phyloP scores from a whole-genome alignment of 106 monocot species.

The Alisma plantagoaquatica region DNA sequence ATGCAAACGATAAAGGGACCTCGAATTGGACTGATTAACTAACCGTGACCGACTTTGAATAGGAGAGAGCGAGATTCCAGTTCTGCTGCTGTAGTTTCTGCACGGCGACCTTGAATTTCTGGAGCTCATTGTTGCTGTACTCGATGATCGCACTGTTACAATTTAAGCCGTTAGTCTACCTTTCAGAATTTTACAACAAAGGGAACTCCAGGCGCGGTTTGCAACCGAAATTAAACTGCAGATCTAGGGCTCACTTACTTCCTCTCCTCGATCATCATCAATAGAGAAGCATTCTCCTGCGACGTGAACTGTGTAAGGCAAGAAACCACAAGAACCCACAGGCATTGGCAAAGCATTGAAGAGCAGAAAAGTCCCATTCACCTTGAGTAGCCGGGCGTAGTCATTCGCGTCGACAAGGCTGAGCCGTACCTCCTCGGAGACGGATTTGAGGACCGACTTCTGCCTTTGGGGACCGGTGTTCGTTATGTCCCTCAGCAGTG shows the following conservation, averaged over 20 bases:
- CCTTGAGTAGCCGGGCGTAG: constrained; percentile 26
- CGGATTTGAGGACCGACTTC: too few species aligned
- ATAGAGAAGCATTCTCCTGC: constrained; percentile 43
- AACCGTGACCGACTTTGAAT: constrained; percentile 56
- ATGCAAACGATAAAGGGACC: too few species aligned
- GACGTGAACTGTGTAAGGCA: neutral
- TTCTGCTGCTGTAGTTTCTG: constrained; percentile 48
- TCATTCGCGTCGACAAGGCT: constrained; percentile 13
- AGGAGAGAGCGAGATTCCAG: constrained; percentile 49
- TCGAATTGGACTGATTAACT: too few species aligned
- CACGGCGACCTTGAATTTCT: constrained; percentile 26
- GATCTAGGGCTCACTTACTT: constrained; percentile 22
- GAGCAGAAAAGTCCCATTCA: neutral
- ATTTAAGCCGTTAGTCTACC: too few species aligned
- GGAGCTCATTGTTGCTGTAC: constrained; percentile 34
- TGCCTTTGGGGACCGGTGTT: too few species aligned
- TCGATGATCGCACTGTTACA: constrained; percentile 43
- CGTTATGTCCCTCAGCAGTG: too few species aligned
- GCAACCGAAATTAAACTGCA: neutral
- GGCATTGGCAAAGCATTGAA: neutral
- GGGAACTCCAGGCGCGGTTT: neutral
- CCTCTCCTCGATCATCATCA: constrained; percentile 36
- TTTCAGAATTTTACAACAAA: constrained; percentile 10
- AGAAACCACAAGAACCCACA: neutral
- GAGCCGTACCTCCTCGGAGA: neutral